Conservation (phyloP, 805 yeast genomes). For the Saccharomycopsis oosterbeekiorum region DNA sequence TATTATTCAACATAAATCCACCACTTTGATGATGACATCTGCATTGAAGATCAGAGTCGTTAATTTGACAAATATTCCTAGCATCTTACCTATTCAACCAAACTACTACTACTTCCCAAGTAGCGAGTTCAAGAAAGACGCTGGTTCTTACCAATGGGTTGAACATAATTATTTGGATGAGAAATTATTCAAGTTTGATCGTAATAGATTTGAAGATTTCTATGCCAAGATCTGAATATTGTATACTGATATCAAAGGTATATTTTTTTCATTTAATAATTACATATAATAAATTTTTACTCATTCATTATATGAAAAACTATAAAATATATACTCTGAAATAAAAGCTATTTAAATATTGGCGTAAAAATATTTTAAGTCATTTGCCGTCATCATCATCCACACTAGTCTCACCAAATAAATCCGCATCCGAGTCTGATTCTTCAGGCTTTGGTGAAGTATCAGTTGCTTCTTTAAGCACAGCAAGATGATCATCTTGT, state of each 20-base stretch:
- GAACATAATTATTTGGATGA: slow-evolving; percentile 27
- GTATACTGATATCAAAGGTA: too few relatives aligned
- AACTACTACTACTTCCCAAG: slow-evolving; percentile 36
- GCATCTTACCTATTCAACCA: slow-evolving; percentile 19
- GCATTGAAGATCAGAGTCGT: slow-evolving; percentile 19
- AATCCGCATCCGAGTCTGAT: neutral
- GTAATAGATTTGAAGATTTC: slow-evolving; percentile 19
- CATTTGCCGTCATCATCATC: neutral
- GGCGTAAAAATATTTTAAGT: neutral
- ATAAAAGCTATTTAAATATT: neutral
- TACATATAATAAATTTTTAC: too few relatives aligned
- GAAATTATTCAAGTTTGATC: slow-evolving; percentile 19
- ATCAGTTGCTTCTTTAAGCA: neutral
- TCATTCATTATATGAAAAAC: neutral
- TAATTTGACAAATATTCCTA: slow-evolving; percentile 17
- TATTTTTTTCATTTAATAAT: too few relatives aligned
- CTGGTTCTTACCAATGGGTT: slow-evolving; percentile 40
- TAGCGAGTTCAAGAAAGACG: slow-evolving; percentile 44
- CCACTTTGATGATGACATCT: slow-evolving; percentile 19
- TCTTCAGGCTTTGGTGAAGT: neutral
- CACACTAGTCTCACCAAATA: neutral
- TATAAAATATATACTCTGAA: neutral
- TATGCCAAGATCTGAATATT: slow-evolving; percentile 14
- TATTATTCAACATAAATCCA: slow-evolving; percentile 19
- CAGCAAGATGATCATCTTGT: neutral